phyloP scores from a whole-genome alignment of 805 yeast species.

The Lachancea sp. region DNA sequence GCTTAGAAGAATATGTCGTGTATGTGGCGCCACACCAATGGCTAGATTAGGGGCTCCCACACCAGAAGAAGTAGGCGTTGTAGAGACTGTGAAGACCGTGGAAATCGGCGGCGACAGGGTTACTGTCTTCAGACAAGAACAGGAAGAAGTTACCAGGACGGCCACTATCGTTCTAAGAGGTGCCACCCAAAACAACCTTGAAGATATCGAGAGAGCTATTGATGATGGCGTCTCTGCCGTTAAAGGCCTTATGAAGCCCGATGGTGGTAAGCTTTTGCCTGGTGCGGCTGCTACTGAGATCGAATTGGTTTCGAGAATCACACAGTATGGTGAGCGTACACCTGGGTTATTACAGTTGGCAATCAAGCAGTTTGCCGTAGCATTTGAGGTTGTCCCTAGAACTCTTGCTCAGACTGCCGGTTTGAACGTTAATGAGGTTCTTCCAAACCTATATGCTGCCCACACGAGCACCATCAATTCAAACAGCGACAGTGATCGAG shows the following conservation, averaged over 20 bases:
- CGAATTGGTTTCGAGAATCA: conserved; percentile 72
- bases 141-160: conserved; percentile 59
- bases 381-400: conserved; percentile 91
- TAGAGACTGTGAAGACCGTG: conserved; percentile 81
- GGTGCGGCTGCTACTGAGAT: conserved; percentile 97
- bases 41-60: conserved; percentile 92
- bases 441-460: conserved; percentile 83
- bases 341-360: conserved; percentile 92
- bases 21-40: conserved; percentile 95
- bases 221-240: conserved; percentile 94
- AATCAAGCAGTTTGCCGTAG: conserved; percentile 87
- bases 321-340: conserved; percentile 84
- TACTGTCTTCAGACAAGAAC: conserved; percentile 80
- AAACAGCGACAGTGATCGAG: conserved; percentile 10
- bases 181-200: conserved; percentile 89
- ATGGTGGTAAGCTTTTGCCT: conserved; percentile 71
- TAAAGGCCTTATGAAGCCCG: conserved; percentile 78
- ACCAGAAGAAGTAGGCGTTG: conserved; percentile 86
- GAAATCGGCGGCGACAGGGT: conserved; percentile 98
- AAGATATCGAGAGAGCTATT: conserved; percentile 93
- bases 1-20: conserved; percentile 86
- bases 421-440: conserved; percentile 79
- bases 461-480: conserved; percentile 43
- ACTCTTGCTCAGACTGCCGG: conserved; percentile 94
- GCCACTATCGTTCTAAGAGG: conserved; percentile 93